phyloP scores from a whole-genome alignment of 140 eudicot species.

The Stevia rebaudiana region DNA sequence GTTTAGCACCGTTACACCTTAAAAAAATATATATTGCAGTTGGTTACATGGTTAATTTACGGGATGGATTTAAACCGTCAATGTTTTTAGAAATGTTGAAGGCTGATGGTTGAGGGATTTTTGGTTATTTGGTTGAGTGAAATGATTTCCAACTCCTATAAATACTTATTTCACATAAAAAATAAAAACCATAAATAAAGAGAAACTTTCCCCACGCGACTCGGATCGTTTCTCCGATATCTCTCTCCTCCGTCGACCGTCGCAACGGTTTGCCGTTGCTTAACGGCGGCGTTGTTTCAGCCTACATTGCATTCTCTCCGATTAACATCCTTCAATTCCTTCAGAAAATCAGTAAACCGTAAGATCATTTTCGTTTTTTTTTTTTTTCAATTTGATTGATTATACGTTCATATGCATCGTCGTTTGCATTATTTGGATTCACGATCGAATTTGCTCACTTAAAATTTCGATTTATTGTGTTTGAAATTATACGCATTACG shows the following conservation, averaged over 20 bases:
- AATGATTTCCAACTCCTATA: neutral
- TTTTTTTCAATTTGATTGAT: too few species aligned
- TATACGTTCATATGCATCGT: too few species aligned
- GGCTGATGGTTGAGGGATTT: neutral
- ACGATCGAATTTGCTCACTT: too few species aligned
- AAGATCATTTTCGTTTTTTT: too few species aligned
- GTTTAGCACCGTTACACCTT: too few species aligned
- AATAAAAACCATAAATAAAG: neutral
- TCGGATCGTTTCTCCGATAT: too few species aligned
- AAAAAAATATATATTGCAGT: too few species aligned
- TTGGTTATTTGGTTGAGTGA: neutral
- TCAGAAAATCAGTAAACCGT: neutral
- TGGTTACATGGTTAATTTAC: too few species aligned
- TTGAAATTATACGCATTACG: neutral
- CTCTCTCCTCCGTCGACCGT: slow-evolving; percentile 14
- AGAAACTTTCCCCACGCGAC: neutral
- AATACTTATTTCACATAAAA: neutral
- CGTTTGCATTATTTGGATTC: too few species aligned
- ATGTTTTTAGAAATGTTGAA: neutral
- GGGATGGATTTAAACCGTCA: neutral
- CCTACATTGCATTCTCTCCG: neutral
- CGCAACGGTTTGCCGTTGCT: slow-evolving; percentile 12
- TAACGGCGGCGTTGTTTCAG: slow-evolving; percentile 11
- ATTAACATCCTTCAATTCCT: neutral
- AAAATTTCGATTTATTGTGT: too few species aligned